phyloP scores from a whole-genome alignment of 2,329 filamentous ascomycete species.

The Ophiognomonia clavigignenti-juglandacearum region DNA sequence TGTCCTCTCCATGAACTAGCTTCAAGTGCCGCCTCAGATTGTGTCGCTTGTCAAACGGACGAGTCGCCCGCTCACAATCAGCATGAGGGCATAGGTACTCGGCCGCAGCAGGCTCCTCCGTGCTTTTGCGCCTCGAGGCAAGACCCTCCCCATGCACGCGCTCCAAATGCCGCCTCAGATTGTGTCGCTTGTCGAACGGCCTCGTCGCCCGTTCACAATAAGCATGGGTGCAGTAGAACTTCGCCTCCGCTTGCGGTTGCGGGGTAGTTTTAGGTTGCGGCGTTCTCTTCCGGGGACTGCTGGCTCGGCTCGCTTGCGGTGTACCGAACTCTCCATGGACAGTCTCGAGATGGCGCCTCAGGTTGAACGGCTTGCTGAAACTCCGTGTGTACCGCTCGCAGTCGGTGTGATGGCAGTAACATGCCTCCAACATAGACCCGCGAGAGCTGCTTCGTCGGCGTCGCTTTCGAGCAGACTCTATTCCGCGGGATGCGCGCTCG shows the following conservation, averaged over 20 bases:
- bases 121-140: too few relatives aligned
- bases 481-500: not conserved
- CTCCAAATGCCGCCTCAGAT: slow-evolving; percentile 38
- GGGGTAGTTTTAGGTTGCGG: not conserved
- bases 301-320: not conserved
- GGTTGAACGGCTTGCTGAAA: slow-evolving; percentile 31
- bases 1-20: slow-evolving; percentile 39
- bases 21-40: slow-evolving; percentile 37
- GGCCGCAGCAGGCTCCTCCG: not conserved
- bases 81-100: not conserved
- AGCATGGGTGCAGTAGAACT: not conserved
- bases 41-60: not conserved
- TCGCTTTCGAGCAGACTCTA: not conserved
- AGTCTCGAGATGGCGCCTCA: slow-evolving; percentile 38
- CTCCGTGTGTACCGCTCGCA: slow-evolving; percentile 31
- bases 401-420: slow-evolving; percentile 30
- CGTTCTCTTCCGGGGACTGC: slow-evolving; percentile 2
- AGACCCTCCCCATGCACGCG: slow-evolving; percentile 32
- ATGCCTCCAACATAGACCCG: slow-evolving; percentile 17
- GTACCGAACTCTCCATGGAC: slow-evolving; percentile 30
- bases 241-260: too few relatives aligned
- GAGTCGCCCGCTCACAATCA: not conserved
- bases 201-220: not conserved
- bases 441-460: slow-evolving; percentile 17
- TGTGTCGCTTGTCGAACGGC: not conserved